phyloP scores from a whole-genome alignment of 768 basidiomycete species.

The Pisolithus orientalis region DNA sequence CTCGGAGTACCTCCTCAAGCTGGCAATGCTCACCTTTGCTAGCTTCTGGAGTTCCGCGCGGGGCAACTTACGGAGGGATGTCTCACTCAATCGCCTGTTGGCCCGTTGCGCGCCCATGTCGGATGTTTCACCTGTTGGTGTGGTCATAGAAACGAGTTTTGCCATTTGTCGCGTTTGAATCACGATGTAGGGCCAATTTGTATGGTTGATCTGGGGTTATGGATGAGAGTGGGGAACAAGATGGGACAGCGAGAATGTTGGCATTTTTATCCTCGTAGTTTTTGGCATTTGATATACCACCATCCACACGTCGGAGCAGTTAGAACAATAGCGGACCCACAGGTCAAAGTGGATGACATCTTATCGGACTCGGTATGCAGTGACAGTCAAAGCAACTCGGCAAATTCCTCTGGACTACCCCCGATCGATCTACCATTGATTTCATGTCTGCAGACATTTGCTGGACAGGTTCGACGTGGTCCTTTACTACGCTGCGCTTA shows the following conservation, averaged over 20 bases:
- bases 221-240: too few relatives aligned
- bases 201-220: too few relatives aligned
- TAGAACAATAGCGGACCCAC: constrained; percentile 13
- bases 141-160: constrained; percentile 1
- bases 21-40: constrained; percentile 12
- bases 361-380: neutral
- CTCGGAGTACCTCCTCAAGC: neutral
- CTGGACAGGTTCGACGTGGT: too few relatives aligned
- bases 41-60: constrained; percentile 21
- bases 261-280: too few relatives aligned
- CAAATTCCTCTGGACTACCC: neutral
- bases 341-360: constrained; percentile 7
- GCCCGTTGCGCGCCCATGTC: neutral
- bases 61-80: constrained; percentile 17
- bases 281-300: too few relatives aligned
- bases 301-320: neutral
- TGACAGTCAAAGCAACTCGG: constrained; percentile 11
- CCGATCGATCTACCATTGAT: neutral
- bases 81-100: constrained; percentile 6
- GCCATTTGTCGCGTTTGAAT: too few relatives aligned
- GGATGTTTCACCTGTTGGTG: constrained; percentile 1
- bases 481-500: too few relatives aligned
- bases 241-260: too few relatives aligned
- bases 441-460: too few relatives aligned
- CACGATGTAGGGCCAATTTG: too few relatives aligned